Evolutionary conservation across 371 early-diverging fungal genomes (phyloP), one percentile per base, ranked within the genome.

Genomic region (Mucor irregularis): DNA sequence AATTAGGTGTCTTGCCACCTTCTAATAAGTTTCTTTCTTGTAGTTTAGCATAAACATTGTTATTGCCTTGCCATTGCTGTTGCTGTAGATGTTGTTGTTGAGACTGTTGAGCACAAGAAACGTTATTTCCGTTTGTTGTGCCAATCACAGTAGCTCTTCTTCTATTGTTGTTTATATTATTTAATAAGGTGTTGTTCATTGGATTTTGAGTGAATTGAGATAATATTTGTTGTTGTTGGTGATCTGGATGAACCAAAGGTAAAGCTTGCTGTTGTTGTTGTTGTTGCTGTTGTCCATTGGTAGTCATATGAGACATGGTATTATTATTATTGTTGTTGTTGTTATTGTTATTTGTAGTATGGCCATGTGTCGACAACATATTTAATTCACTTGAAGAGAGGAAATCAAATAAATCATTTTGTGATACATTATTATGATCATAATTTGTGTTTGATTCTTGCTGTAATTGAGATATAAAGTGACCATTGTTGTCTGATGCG

Each of bases 31-130:
- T 61, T 30, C 59, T 29, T 52, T 72, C 70, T 22, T 66, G 66
- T 31, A 71, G 54, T 55, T 74, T 71, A n/a, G 78, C 56, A 45
- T 77, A 69, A 5, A 69, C 53, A 31, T 63, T 64, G 8, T 59
- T 42, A 13, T 53, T 33, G 16, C 55, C 14, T 29, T 69, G 67
- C 38, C 55, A 52, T 19, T 69, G 68, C 16, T 69, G 58, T 7
- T 60, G 56, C n/a, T n/a, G n/a, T n/a, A n/a, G n/a, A 14, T 54
- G 43, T 4, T 50, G 51, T 11, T 30, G 35, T 11, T 29, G 31
- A 4, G 31, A 47, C 10, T 50, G 46, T 43, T 48, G 60, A 6
- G 30, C 24, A 33, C 26, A 50, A 10, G 52, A 21, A 8, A 53
- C 31, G 24, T 31, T 40, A 24, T 25, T 42, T 42, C 42, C n/a